Base-by-base conservation (phyloP, 2,329 filamentous ascomycete species). In the Domatiomyces catenatus region DNA sequence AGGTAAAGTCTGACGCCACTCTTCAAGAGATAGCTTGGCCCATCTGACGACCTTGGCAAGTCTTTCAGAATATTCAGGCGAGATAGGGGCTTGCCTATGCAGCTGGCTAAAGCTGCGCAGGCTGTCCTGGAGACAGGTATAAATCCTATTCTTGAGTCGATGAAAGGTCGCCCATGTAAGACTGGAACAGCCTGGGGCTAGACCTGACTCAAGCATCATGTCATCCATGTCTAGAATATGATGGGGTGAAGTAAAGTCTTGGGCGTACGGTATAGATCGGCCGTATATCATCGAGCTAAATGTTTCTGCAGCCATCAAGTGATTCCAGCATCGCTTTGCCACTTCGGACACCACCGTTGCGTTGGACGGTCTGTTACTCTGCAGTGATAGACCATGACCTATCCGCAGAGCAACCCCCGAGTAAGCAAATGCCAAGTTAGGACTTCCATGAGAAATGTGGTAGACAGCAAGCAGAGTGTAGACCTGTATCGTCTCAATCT, bases 301-400 rank as follows among this genome's bases (percentile, higher is more conserved):
- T 2, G 58, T 62, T 44, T 64, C 62, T 7, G 54, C 50, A 1
- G 63, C 57, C 8, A 58, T 59, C 46, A 61, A 46, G 42, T 64
- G 61, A 43, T 62, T 63, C 62, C 62, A 64, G 42, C 58, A 61
- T 2, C 62, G 58, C n/a, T 58, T 57, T 8, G 61, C 57, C 32
- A 63, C 55, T 50, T 64, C 59, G 62, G 50, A 50, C 18, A 54
- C 48, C 10, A 57, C 47, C 5, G 50, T 49, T 48, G 44, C 47
- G 4, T 48, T 50, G 17, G 26, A 48, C 1, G 49, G 22, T 2
- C 44, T 45, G 19, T 45, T 48, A 2, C 42, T 54, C 46, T 59
- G 56, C n/a, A 59, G 49, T 32, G 50, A 55, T 8, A 60, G 54
- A 2, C 54, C 58, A 48, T 57, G 56, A 5, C 56, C 57, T n/a